Evolutionary conservation across 768 basidiomycete species (phyloP).

Genomic region (Serendipita sp.): DNA sequence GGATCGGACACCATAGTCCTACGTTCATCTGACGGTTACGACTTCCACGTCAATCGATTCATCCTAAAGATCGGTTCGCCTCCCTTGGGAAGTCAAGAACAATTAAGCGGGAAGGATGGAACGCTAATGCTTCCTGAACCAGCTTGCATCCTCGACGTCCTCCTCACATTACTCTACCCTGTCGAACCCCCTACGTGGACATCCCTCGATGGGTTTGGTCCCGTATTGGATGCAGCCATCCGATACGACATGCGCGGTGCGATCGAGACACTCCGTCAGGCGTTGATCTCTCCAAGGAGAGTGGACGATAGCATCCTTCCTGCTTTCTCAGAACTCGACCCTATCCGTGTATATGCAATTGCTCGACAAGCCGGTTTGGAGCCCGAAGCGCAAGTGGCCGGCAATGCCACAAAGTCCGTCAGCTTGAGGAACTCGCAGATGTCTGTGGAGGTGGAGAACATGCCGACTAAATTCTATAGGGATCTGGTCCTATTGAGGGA

Average conservation of each 20-base stretch:
- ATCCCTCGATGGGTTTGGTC: constrained; percentile 1
- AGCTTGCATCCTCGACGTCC: constrained; percentile 10
- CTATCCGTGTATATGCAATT: background rate
- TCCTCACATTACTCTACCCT: constrained; percentile 14
- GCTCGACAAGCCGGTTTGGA: background rate
- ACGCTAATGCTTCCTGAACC: background rate
- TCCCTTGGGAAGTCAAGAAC: background rate
- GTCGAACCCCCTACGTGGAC: constrained; percentile 6
- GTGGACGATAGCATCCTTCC: background rate
- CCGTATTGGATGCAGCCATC: constrained; percentile 11
- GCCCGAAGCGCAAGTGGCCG: background rate
- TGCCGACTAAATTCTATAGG: background rate
- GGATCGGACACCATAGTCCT: background rate
- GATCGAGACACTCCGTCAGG: background rate
- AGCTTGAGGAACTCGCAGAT: constrained; percentile 2
- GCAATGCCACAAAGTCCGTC: background rate
- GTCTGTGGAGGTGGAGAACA: constrained; percentile 1
- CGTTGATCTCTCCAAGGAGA: background rate
- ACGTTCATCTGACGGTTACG: background rate
- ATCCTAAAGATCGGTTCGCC: background rate
- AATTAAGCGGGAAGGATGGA: background rate
- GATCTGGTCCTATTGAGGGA: background rate
- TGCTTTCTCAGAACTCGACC: background rate
- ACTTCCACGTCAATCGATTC: background rate
- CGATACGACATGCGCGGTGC: constrained; percentile 12